phyloP scores from a whole-genome alignment of 192 early-diverging fungal genomes.

The Rhizophlyctis rosea region DNA sequence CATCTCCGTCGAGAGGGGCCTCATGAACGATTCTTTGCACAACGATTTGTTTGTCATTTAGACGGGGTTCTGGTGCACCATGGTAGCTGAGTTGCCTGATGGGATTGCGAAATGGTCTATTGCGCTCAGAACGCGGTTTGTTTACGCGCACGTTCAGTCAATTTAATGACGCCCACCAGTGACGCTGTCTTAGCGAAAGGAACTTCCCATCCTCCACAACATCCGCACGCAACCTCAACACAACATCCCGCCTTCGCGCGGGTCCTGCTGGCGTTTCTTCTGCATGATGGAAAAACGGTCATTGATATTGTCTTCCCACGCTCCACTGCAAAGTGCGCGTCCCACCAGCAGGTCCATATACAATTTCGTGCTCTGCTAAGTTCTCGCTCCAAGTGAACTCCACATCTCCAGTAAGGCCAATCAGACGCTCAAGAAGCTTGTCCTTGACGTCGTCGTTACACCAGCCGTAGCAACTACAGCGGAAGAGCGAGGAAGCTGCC shows the following conservation, averaged over 20 bases:
- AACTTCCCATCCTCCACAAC: slow-evolving; percentile 26
- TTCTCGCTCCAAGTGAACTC: slow-evolving; percentile 44
- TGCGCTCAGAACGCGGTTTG: neutral
- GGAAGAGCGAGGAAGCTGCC: no score
- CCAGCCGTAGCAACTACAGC: no score
- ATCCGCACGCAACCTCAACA: slow-evolving; percentile 54
- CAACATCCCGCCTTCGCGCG: slow-evolving; percentile 68
- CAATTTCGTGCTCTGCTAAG: slow-evolving; percentile 67
- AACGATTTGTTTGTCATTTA: slow-evolving; percentile 47
- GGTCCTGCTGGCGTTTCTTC: slow-evolving; percentile 69
- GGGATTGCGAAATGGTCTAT: neutral
- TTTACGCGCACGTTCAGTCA: no score
- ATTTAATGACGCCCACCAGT: slow-evolving; percentile 14
- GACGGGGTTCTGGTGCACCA: slow-evolving; percentile 70
- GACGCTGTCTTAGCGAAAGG: slow-evolving; percentile 12
- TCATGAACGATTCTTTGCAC: slow-evolving; percentile 65
- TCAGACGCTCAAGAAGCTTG: slow-evolving; percentile 62
- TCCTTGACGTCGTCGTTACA: no score
- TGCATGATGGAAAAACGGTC: slow-evolving; percentile 16
- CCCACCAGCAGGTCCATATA: slow-evolving; percentile 60
- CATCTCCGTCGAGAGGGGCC: slow-evolving; percentile 60
- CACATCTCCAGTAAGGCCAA: slow-evolving; percentile 62
- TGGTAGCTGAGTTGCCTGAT: slow-evolving; percentile 56
- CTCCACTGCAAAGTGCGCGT: neutral
- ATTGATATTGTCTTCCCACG: neutral